These are phyloP conservation scores for Claviceps pusilla DNA, from an alignment of 2,329 filamentous ascomycete species.

Conservation along the genomic window DNA sequence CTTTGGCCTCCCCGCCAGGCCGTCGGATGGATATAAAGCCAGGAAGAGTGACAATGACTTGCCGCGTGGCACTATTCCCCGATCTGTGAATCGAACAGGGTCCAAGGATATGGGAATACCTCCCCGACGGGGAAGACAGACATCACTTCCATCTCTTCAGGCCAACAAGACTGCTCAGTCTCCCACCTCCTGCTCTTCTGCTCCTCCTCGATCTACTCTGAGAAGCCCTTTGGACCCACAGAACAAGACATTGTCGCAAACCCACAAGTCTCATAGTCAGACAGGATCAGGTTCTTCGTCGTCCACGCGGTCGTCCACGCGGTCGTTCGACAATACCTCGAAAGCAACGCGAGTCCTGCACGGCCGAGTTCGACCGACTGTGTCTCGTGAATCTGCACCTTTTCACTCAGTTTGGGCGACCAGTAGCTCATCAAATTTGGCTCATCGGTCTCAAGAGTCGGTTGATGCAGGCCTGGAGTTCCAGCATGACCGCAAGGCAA, in stretches of 20 bases:
- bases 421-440: constrained; percentile 23
- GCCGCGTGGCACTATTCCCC: constrained; percentile 10
- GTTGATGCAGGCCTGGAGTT: constrained; percentile 19
- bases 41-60: constrained; percentile 13
- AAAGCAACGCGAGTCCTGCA: not conserved
- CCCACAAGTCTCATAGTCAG: constrained; percentile 17
- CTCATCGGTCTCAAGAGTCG: constrained; percentile 21
- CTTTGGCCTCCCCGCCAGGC: constrained; percentile 25
- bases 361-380: not conserved
- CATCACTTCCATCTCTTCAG: constrained; percentile 7
- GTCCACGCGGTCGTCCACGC: constrained; percentile 19
- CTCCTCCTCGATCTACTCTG: constrained; percentile 11
- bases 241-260: constrained; percentile 20
- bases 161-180: constrained; percentile 12
- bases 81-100: constrained; percentile 10
- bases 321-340: constrained; percentile 25
- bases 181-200: constrained; percentile 10
- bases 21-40: constrained; percentile 21
- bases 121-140: constrained; percentile 9
- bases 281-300: constrained; percentile 20
- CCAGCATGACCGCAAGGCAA: constrained; percentile 27
- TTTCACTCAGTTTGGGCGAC: constrained; percentile 22
- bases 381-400: constrained; percentile 25
- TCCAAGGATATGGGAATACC: constrained; percentile 9
- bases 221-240: constrained; percentile 22